Evolutionary conservation across 2,329 filamentous ascomycete species (phyloP).

Genomic region (Penicillium sclerotigenum): DNA sequence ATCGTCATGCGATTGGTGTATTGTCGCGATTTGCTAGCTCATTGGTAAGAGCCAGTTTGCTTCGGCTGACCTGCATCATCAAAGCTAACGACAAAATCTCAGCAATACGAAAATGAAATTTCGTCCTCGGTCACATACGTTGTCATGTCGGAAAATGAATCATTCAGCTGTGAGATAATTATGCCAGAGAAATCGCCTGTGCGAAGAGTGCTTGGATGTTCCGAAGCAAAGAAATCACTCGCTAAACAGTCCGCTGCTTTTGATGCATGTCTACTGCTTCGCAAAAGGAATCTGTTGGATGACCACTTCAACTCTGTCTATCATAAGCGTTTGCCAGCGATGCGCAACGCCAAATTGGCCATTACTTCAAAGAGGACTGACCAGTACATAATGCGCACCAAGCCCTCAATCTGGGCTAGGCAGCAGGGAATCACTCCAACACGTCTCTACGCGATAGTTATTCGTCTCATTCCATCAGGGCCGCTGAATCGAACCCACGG

Average conservation of each 20-base stretch:
- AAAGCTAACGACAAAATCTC: neutral
- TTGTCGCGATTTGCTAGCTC: constrained; percentile 71
- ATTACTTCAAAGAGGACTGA: constrained; percentile 73
- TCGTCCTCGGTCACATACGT: constrained; percentile 58
- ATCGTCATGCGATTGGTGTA: constrained; percentile 67
- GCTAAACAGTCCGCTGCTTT: constrained; percentile 91
- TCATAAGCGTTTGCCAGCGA: constrained; percentile 66
- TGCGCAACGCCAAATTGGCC: constrained; percentile 84
- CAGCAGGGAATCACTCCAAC: constrained; percentile 47
- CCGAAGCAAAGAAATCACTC: constrained; percentile 66
- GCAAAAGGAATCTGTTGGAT: constrained; percentile 66
- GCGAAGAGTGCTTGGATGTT: constrained; percentile 60
- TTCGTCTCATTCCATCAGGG: constrained; percentile 58
- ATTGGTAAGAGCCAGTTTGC: constrained; percentile 44
- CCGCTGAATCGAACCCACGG: constrained; percentile 59
- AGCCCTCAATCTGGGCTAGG: constrained; percentile 69
- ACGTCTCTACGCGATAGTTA: constrained; percentile 58
- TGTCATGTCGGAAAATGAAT: constrained; percentile 53
- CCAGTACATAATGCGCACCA: constrained; percentile 72
- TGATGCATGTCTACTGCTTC: constrained; percentile 69
- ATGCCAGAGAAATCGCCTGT: constrained; percentile 74
- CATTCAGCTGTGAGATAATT: constrained; percentile 73
- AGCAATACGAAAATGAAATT: constrained; percentile 50
- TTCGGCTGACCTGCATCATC: neutral
- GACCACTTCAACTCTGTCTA: constrained; percentile 71